Evolutionary conservation across 768 basidiomycete species (phyloP).

Genomic region (Tricholoma matsutake): DNA sequence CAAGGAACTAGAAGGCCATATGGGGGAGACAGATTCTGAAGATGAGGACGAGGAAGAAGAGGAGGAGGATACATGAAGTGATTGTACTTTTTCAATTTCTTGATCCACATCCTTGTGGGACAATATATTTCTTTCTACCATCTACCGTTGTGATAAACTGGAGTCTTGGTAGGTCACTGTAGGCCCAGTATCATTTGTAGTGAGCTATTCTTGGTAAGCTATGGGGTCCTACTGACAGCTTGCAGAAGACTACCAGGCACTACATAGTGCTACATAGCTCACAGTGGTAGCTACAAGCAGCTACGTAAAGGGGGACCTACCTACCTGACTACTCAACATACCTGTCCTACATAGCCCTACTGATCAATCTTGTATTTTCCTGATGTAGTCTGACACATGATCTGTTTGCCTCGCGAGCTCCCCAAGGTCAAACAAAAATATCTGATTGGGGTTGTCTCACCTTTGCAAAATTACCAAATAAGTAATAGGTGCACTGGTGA

Average conservation of each 20-base stretch:
- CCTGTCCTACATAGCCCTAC: not conserved
- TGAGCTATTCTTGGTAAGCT: not conserved
- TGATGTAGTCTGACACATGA: too few relatives aligned
- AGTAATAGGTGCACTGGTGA: too few relatives aligned
- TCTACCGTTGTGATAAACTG: not conserved
- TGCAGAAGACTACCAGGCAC: not conserved
- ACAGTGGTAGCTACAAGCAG: not conserved
- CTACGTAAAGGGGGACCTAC: too few relatives aligned
- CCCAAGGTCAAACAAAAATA: too few relatives aligned
- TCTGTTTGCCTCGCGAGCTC: too few relatives aligned
- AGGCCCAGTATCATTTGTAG: not conserved
- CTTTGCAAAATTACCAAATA: too few relatives aligned
- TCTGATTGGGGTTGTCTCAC: too few relatives aligned
- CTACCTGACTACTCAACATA: not conserved
- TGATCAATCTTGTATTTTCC: not conserved
- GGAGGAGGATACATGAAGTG: not conserved
- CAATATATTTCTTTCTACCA: not conserved
- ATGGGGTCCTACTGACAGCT: too few relatives aligned
- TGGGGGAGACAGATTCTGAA: too few relatives aligned
- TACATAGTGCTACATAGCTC: not conserved
- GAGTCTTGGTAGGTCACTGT: not conserved
- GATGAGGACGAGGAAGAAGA: not conserved
- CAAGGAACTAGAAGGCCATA: not conserved
- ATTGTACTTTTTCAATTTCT: not conserved
- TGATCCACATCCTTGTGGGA: too few relatives aligned